These are phyloP conservation scores for Tephrocybe sp. DNA, from an alignment of 768 basidiomycete species.

Conservation along the genomic window DNA sequence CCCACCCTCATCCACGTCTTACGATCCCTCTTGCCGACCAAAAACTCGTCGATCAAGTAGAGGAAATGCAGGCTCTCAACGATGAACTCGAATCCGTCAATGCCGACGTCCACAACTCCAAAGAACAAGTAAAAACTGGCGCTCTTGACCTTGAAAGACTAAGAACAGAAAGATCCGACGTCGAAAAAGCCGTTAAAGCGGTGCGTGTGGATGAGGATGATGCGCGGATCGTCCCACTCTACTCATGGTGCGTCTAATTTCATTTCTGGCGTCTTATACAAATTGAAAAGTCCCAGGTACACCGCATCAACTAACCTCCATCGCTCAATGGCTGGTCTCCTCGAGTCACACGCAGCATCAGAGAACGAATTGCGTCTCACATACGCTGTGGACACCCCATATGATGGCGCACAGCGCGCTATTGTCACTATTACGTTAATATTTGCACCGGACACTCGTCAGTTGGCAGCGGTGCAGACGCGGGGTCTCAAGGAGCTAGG, in stretches of 20 bases:
- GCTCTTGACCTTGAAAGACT: slow-evolving; percentile 55
- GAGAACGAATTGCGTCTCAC: slow-evolving; percentile 77
- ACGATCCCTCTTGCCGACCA: slow-evolving; percentile 74
- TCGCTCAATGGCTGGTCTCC: slow-evolving; percentile 55
- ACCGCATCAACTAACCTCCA: slow-evolving; percentile 67
- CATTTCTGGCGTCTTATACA: not conserved
- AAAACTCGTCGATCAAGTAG: slow-evolving; percentile 72
- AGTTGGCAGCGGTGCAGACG: slow-evolving; percentile 58
- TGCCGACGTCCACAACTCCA: slow-evolving; percentile 47
- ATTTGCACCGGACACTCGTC: slow-evolving; percentile 68
- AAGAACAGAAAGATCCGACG: slow-evolving; percentile 60
- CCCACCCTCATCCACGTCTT: slow-evolving; percentile 75
- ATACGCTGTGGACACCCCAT: slow-evolving; percentile 44
- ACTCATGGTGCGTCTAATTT: slow-evolving; percentile 56
- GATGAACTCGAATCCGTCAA: slow-evolving; percentile 60
- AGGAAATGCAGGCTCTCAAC: slow-evolving; percentile 72
- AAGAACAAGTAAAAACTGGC: slow-evolving; percentile 58
- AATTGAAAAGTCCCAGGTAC: slow-evolving; percentile 46
- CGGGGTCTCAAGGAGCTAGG: slow-evolving; percentile 48
- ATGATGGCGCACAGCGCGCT: slow-evolving; percentile 31
- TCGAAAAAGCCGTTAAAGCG: slow-evolving; percentile 64
- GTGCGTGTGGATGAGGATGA: slow-evolving; percentile 62
- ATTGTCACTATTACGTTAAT: slow-evolving; percentile 55
- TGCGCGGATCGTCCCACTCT: slow-evolving; percentile 57
- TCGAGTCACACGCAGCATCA: slow-evolving; percentile 55